A percentile compares a stretch with the other conserved stretches of the same genome.
phyloP scores from a whole-genome alignment of 495 filamentous ascomycete species.

The Penicillium roqueforti region DNA sequence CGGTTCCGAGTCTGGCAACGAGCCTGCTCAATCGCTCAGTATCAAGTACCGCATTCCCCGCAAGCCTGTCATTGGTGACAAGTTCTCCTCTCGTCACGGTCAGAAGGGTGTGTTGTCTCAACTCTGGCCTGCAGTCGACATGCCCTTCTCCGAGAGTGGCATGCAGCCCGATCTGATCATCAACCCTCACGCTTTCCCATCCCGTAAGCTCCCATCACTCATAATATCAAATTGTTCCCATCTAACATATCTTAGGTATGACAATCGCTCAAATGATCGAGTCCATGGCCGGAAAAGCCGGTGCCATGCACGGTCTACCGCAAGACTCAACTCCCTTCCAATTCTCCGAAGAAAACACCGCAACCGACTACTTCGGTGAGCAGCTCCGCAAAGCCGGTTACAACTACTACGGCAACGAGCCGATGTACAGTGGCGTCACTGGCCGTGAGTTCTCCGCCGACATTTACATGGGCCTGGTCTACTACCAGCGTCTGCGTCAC shows the following conservation, averaged over 20 bases:
- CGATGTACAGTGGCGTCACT: conserved; percentile 95
- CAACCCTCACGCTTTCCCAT: conserved; percentile 99
- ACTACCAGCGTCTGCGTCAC: conserved; percentile 95
- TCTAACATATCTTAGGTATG: conserved; percentile 55
- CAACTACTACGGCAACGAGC: conserved; percentile 98
- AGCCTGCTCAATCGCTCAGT: conserved; percentile 78
- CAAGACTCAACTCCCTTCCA: conserved; percentile 94
- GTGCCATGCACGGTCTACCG: conserved; percentile 86
- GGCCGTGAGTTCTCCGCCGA: conserved; percentile 90
- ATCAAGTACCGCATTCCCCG: conserved; percentile 91
- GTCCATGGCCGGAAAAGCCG: conserved; percentile 91
- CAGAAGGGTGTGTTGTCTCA: conserved; percentile 79
- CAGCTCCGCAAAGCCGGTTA: conserved; percentile 92
- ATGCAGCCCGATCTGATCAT: conserved; percentile 98
- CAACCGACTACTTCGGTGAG: conserved; percentile 91
- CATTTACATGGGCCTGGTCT: conserved; percentile 94
- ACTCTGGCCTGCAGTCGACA: conserved; percentile 89
- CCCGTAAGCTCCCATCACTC: conserved; percentile 52
- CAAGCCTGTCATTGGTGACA: conserved; percentile 80
- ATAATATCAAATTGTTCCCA: background rate
- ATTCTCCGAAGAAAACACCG: conserved; percentile 88
- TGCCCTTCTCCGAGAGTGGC: conserved; percentile 96
- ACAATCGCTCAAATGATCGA: conserved; percentile 99
- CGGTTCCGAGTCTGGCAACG: conserved; percentile 72
- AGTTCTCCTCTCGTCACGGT: conserved; percentile 56